Evolutionary conservation across 1,284 basidiomycete species (phyloP).

Genomic region (Phlebopus sp.): DNA sequence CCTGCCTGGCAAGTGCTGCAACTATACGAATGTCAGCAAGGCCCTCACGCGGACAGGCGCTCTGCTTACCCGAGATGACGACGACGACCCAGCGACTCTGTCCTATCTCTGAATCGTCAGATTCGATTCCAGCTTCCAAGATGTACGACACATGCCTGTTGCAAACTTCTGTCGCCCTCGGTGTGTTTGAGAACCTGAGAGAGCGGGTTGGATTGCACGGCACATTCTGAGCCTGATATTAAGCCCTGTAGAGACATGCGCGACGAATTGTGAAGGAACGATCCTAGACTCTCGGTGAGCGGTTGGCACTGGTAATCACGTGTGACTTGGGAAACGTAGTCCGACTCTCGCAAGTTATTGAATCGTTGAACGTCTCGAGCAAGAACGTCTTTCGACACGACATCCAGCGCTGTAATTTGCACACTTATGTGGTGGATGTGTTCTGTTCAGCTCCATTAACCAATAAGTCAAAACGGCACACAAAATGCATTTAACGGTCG

Average conservation of each 20-base stretch:
- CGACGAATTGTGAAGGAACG: too few relatives aligned
- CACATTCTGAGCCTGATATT: conserved; percentile 90
- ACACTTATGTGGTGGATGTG: too few relatives aligned
- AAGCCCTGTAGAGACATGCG: conserved; percentile 80
- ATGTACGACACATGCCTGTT: conserved; percentile 54
- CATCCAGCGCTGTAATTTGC: too few relatives aligned
- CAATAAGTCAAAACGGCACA: too few relatives aligned
- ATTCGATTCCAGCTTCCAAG: not conserved
- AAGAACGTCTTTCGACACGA: too few relatives aligned
- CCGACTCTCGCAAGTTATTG: too few relatives aligned
- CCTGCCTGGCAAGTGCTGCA: conserved; percentile 69
- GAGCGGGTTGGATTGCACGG: conserved; percentile 81
- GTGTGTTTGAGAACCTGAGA: conserved; percentile 91
- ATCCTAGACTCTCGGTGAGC: too few relatives aligned
- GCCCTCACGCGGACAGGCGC: not conserved
- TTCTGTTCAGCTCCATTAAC: too few relatives aligned
- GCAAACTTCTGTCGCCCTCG: conserved; percentile 85
- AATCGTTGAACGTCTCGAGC: too few relatives aligned
- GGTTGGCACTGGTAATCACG: too few relatives aligned
- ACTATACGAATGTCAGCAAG: conserved; percentile 38
- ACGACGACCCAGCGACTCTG: conserved; percentile 68
- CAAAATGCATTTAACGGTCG: too few relatives aligned
- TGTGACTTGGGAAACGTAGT: too few relatives aligned
- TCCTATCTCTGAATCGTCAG: conserved; percentile 46
- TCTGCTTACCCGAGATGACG: conserved; percentile 58